These are phyloP conservation scores for Isabelozyma rhagii DNA, from an alignment of 805 yeast species.

Conservation along the genomic window DNA sequence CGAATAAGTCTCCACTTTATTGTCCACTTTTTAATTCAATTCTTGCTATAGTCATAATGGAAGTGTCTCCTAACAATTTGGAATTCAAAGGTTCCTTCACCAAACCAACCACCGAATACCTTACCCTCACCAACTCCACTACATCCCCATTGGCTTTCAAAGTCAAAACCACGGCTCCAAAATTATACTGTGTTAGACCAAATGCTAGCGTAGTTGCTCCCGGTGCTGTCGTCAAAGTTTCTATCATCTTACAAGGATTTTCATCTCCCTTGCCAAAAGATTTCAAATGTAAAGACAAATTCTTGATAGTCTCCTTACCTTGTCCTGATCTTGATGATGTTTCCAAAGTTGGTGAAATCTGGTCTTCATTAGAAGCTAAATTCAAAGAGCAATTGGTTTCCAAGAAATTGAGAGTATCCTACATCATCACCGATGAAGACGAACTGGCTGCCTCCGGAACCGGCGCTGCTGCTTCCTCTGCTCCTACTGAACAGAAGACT, in stretches of 20 bases:
- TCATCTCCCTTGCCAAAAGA: conserved; percentile 70
- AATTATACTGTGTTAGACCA: conserved; percentile 92
- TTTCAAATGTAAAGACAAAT: conserved; percentile 86
- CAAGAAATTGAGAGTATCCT: conserved; percentile 66
- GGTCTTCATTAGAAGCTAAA: conserved; percentile 70
- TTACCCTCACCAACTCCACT: conserved; percentile 53
- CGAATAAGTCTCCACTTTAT: not conserved
- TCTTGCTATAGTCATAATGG: conserved; percentile 41
- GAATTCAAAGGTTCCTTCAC: conserved; percentile 80
- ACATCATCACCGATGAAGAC: conserved; percentile 33
- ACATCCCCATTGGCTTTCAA: conserved; percentile 75
- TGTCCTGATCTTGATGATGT: conserved; percentile 59
- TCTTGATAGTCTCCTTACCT: conserved; percentile 83
- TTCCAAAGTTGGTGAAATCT: conserved; percentile 59
- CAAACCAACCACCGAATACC: conserved; percentile 62
- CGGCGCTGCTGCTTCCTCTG: conserved; percentile 5
- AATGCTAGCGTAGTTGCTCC: conserved; percentile 81
- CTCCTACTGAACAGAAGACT: conserved; percentile 2
- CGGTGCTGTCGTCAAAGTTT: conserved; percentile 67
- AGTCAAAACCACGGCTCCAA: conserved; percentile 98
- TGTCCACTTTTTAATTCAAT: not conserved
- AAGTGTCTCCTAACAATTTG: conserved; percentile 67
- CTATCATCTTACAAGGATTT: conserved; percentile 83
- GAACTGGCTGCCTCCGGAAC: conserved; percentile 4
- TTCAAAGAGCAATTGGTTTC: conserved; percentile 53